phyloP scores from a whole-genome alignment of 2,329 filamentous ascomycete genomes.

The Rasamsonia emersonii region DNA sequence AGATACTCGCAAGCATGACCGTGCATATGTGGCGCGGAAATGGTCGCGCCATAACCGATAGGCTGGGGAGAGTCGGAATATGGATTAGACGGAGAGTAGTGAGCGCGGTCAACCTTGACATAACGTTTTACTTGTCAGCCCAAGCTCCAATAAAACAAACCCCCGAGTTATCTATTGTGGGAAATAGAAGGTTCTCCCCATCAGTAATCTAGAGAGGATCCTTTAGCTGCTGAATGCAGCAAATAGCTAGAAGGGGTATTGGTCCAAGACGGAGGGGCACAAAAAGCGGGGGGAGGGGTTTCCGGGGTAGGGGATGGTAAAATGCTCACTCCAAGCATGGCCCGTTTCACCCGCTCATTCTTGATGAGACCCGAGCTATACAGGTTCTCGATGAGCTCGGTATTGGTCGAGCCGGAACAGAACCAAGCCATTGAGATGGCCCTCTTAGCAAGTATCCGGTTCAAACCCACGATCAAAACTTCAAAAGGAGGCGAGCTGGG shows the following conservation, averaged over 20 bases:
- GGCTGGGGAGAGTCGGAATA: conserved; percentile 66
- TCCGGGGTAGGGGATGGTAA: neutral
- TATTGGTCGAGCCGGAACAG: conserved; percentile 67
- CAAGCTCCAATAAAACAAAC: no score
- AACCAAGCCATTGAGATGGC: conserved; percentile 71
- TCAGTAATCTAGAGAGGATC: no score
- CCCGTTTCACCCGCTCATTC: conserved; percentile 62
- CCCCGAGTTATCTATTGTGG: no score
- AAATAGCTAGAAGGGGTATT: no score
- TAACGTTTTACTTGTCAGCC: no score
- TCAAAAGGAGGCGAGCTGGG: no score
- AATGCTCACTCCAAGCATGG: conserved; percentile 60
- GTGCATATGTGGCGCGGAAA: conserved; percentile 68
- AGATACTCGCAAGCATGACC: conserved; percentile 56
- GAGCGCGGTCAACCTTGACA: conserved; percentile 71
- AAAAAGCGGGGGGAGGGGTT: no score
- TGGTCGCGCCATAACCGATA: conserved; percentile 61
- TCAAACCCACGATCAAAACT: no score
- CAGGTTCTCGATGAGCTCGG: conserved; percentile 69
- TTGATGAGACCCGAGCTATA: conserved; percentile 63
- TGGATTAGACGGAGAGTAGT: conserved; percentile 64
- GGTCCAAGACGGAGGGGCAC: no score
- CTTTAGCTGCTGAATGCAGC: no score
- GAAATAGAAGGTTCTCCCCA: no score
- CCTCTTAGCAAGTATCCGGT: conserved; percentile 7